Evolutionary conservation across 164 flowering plant genomes (phyloP).

Genomic region (Aristolochia californica): DNA sequence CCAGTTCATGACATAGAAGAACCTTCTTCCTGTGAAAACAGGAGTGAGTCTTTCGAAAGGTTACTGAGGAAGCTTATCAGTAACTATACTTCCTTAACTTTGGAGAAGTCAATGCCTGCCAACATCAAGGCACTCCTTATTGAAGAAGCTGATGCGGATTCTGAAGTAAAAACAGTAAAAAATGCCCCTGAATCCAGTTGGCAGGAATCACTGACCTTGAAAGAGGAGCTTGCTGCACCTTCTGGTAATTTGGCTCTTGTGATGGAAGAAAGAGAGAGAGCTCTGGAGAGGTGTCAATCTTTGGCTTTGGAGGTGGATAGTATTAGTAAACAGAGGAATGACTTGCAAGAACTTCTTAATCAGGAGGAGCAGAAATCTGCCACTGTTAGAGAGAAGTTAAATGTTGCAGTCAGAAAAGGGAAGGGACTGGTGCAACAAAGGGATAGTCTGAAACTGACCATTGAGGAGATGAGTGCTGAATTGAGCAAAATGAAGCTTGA

Average conservation of each 20-base stretch:
- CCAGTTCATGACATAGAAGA: constrained; percentile 30
- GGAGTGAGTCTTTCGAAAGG: constrained; percentile 36
- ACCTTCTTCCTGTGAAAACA: constrained; percentile 17
- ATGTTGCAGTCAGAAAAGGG: constrained; percentile 94
- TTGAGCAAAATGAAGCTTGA: constrained; percentile 46
- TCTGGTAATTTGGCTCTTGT: constrained; percentile 28
- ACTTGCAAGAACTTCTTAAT: constrained; percentile 45
- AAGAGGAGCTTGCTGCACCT: constrained; percentile 55
- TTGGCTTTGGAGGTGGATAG: constrained; percentile 41
- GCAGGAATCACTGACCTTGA: constrained; percentile 21
- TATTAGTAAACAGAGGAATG: constrained; percentile 28
- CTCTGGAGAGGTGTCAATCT: constrained; percentile 34
- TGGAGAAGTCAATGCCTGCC: constrained; percentile 15
- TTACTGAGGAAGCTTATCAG: constrained; percentile 53
- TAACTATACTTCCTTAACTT: constrained; percentile 19
- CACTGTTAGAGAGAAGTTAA: constrained; percentile 77
- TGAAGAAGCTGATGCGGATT: constrained; percentile 9
- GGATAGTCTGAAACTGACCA: constrained; percentile 65
- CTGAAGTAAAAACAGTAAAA: constrained; percentile 8
- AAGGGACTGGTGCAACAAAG: constrained; percentile 90
- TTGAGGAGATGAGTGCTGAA: constrained; percentile 58
- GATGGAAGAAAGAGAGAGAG: constrained; percentile 56
- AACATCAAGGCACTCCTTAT: constrained; percentile 12
- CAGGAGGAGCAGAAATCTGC: constrained; percentile 88
- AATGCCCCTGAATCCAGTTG: constrained; percentile 20